phyloP scores from a whole-genome alignment of 2,329 filamentous ascomycete genomes.

The Sporothrix schenckii region DNA sequence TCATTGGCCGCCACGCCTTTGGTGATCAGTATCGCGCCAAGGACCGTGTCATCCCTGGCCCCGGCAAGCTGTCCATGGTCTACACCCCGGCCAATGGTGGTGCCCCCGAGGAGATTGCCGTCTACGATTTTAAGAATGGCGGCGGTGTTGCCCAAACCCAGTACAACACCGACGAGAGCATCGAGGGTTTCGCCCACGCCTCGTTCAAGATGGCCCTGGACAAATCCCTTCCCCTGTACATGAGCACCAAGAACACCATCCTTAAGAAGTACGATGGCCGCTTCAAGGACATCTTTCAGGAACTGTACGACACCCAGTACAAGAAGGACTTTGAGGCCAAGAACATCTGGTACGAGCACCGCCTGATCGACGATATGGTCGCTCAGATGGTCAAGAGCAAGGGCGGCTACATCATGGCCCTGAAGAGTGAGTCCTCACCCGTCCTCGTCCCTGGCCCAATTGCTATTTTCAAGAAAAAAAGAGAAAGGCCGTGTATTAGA shows the following conservation, averaged over 20 bases:
- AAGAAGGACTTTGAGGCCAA: conserved; percentile 86
- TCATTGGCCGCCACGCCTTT: conserved; percentile 97
- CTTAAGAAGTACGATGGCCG: conserved; percentile 97
- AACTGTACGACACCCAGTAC: conserved; percentile 87
- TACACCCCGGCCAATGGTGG: conserved; percentile 82
- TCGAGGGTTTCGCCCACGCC: conserved; percentile 90
- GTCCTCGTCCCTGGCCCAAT: no score
- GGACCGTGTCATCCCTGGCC: conserved; percentile 79
- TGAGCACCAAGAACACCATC: conserved; percentile 99
- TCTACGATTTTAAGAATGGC: conserved; percentile 83
- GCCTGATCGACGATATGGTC: conserved; percentile 99
- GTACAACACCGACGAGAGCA: conserved; percentile 98
- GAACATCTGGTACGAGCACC: conserved; percentile 98
- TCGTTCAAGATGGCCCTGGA: conserved; percentile 92
- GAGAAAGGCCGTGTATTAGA: no score
- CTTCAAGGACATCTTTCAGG: conserved; percentile 99
- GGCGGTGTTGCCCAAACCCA: conserved; percentile 91
- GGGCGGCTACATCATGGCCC: conserved; percentile 93
- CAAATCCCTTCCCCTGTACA: conserved; percentile 91
- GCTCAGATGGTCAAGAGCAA: conserved; percentile 99
- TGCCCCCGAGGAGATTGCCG: conserved; percentile 81
- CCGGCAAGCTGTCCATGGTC: conserved; percentile 90
- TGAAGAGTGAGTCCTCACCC: conserved; percentile 75
- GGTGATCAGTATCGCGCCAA: conserved; percentile 98
- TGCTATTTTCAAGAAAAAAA: no score